Conservation (phyloP, 78 protist species). For the Blattamonas nauphoetae region DNA sequence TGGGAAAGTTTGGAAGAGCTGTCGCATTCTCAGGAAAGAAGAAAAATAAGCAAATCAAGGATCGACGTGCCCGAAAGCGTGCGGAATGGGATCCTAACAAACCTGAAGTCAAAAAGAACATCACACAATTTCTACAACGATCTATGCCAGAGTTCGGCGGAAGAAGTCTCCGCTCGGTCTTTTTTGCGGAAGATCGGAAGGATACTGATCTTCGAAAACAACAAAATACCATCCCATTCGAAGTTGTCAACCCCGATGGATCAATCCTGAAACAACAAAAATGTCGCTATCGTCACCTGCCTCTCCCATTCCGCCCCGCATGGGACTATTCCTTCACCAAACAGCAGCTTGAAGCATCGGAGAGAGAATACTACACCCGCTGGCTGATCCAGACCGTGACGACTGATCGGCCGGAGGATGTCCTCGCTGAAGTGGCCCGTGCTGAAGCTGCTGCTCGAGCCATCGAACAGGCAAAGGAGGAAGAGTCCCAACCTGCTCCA, state of each 20-base stretch:
- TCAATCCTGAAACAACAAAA: background rate
- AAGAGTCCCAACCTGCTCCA: no score
- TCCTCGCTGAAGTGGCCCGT: no score
- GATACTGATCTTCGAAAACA: background rate
- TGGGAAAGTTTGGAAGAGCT: no score
- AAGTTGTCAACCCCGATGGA: background rate
- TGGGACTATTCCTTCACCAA: background rate
- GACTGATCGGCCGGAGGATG: no score
- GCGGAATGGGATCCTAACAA: no score
- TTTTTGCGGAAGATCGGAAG: background rate
- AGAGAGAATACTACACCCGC: background rate
- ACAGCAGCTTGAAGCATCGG: background rate
- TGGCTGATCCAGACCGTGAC: background rate
- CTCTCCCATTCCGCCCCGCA: background rate
- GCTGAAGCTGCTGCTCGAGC: no score
- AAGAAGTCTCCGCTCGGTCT: background rate
- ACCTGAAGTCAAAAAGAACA: no score
- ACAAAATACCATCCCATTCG: background rate
- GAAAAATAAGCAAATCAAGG: no score
- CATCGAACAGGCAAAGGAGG: background rate
- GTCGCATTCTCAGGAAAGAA: no score
- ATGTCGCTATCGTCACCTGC: background rate
- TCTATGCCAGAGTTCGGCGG: background rate
- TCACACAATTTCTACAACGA: no score
- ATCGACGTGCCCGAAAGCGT: no score